Conservation (phyloP, 139 green algal genomes). For the Chlamydomonas schloesseri region DNA sequence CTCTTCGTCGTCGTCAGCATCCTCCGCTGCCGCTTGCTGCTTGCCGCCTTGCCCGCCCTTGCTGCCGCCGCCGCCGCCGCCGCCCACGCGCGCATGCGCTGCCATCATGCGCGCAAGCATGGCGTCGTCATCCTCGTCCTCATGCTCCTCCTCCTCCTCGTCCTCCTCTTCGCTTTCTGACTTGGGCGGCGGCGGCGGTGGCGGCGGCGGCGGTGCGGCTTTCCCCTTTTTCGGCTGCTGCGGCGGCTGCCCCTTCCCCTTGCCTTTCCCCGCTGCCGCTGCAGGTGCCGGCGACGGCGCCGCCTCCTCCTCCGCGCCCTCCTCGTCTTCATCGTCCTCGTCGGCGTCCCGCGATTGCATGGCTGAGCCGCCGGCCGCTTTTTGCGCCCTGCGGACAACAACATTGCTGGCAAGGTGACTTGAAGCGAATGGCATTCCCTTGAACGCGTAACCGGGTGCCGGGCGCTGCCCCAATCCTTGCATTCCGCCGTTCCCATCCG, state of each 20-base stretch:
- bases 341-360: constrained; percentile 1
- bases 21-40: background rate
- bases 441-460: no score
- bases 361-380: background rate
- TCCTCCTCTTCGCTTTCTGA: constrained; percentile 34
- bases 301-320: constrained; percentile 16
- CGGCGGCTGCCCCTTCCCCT: background rate
- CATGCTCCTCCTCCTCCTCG: constrained; percentile 43
- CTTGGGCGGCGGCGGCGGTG: constrained; percentile 26
- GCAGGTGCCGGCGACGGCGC: background rate
- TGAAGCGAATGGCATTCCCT: no score
- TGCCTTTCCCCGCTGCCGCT: background rate
- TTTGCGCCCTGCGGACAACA: background rate
- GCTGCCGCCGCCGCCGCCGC: constrained; percentile 3
- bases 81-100: constrained; percentile 6
- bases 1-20: constrained; percentile 35
- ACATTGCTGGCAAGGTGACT: no score
- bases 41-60: background rate
- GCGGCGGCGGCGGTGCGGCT: background rate
- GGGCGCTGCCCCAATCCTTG: no score
- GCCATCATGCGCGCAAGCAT: constrained; percentile 71
- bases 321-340: background rate
- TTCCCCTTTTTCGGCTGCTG: background rate
- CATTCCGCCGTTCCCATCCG: background rate
- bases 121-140: constrained; percentile 72